These are phyloP conservation scores for Colletotrichum liaoningense DNA, from an alignment of 2,329 filamentous ascomycete genomes.

Conservation along the genomic window DNA sequence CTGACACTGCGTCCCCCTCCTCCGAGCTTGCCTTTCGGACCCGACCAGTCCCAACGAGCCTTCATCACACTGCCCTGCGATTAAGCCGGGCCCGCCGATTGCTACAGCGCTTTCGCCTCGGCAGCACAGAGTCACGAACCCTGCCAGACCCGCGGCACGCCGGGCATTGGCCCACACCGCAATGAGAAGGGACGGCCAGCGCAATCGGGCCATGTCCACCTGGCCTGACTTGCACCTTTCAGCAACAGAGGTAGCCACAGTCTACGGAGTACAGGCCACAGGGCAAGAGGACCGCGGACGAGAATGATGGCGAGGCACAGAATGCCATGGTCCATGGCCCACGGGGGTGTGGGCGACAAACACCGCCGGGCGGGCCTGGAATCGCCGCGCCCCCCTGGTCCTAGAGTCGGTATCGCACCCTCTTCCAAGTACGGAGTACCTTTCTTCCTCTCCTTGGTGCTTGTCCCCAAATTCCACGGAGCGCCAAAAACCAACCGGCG, in stretches of 20 bases:
- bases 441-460: background rate
- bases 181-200: slow-evolving; percentile 13
- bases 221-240: slow-evolving; percentile 6
- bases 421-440: background rate
- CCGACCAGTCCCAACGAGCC: slow-evolving; percentile 16
- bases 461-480: slow-evolving; percentile 1
- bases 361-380: slow-evolving; percentile 27
- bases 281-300: background rate
- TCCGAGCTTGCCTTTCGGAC: slow-evolving; percentile 13
- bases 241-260: background rate
- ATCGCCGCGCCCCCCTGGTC: slow-evolving; percentile 20
- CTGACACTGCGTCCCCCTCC: background rate
- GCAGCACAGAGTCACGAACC: slow-evolving; percentile 32
- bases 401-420: background rate
- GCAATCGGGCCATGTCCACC: slow-evolving; percentile 23
- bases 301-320: background rate
- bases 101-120: slow-evolving; percentile 30
- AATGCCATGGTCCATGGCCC: slow-evolving; percentile 6
- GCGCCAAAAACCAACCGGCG: slow-evolving; percentile 7
- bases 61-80: slow-evolving; percentile 21
- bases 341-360: slow-evolving; percentile 28
- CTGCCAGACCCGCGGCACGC: slow-evolving; percentile 27
- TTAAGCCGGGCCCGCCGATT: slow-evolving; percentile 24
- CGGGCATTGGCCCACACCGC: slow-evolving; percentile 27
- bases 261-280: background rate